A percentile compares a stretch with the other conserved stretches of the same genome.
Evolutionary conservation across 306 rosid genomes (phyloP).

Genomic region (Aeschynomene evenia): DNA sequence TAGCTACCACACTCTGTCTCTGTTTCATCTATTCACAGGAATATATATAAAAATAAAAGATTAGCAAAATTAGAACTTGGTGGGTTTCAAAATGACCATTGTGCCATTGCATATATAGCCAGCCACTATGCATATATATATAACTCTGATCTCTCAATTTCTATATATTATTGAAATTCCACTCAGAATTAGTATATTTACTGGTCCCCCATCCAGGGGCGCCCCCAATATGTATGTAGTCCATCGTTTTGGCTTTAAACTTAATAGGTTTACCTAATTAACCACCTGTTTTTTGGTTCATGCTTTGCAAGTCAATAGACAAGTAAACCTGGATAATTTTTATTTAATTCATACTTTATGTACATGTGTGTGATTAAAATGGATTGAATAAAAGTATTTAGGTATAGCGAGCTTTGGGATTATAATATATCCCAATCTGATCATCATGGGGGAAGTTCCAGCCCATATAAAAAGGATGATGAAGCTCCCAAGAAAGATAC

Average conservation of each 20-base stretch:
- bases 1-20: slow-evolving; percentile 30
- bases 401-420: slow-evolving; percentile 14
- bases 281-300: slow-evolving; percentile 31
- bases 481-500: slow-evolving; percentile 78
- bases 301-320: slow-evolving; percentile 30
- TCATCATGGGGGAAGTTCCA: slow-evolving; percentile 32
- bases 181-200: background rate
- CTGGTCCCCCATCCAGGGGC: slow-evolving; percentile 1
- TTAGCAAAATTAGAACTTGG: slow-evolving; percentile 15
- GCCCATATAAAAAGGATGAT: slow-evolving; percentile 43
- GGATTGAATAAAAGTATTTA: background rate
- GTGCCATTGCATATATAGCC: slow-evolving; percentile 30
- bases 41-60: too few species aligned
- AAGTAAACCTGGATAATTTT: background rate
- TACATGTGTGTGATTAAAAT: background rate
- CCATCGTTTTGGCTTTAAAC: slow-evolving; percentile 15
- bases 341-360: background rate
- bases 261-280: slow-evolving; percentile 46
- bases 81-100: slow-evolving; percentile 37
- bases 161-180: background rate
- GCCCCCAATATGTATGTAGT: background rate
- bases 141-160: background rate
- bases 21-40: slow-evolving; percentile 27
- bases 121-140: background rate
- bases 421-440: too few species aligned